Conservation (phyloP, 225 moss, liverwort and hornwort species). For the Takakia lepidozioides region DNA sequence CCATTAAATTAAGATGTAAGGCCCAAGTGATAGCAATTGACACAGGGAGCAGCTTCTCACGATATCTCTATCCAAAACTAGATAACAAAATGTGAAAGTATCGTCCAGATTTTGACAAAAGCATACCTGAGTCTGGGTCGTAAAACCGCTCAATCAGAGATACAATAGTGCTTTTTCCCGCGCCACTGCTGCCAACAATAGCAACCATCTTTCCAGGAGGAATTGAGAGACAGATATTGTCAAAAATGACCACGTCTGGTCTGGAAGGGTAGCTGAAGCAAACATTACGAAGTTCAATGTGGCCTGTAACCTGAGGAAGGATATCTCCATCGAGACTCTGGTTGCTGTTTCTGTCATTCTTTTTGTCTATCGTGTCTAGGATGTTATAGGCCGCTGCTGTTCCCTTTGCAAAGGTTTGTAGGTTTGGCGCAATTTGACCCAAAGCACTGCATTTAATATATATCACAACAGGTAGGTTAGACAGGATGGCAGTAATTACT, state of each 20-base stretch:
- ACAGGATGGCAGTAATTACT: too few species aligned
- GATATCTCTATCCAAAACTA: too few species aligned
- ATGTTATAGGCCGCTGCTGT: slow-evolving; percentile 78
- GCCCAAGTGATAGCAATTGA: too few species aligned
- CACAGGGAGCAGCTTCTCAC: too few species aligned
- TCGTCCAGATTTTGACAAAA: too few species aligned
- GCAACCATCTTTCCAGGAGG: slow-evolving; percentile 73
- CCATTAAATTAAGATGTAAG: too few species aligned
- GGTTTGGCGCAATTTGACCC: slow-evolving; percentile 78
- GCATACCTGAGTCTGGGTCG: slow-evolving; percentile 44
- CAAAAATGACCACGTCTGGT: slow-evolving; percentile 67
- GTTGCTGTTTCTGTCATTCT: slow-evolving; percentile 52
- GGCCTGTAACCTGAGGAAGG: slow-evolving; percentile 53
- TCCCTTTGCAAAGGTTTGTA: slow-evolving; percentile 79
- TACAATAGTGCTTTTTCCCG: slow-evolving; percentile 48
- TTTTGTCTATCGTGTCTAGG: slow-evolving; percentile 68
- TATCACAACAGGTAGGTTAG: too few species aligned
- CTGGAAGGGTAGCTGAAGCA: slow-evolving; percentile 91
- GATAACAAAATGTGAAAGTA: too few species aligned
- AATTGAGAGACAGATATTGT: slow-evolving; percentile 65
- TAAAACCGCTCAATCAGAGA: slow-evolving; percentile 53
- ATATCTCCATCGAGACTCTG: slow-evolving; percentile 40
- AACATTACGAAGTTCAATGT: slow-evolving; percentile 68
- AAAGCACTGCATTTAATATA: slow-evolving; percentile 41
- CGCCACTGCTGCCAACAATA: slow-evolving; percentile 82